A percentile compares a stretch with the other conserved stretches of the same genome.
These are phyloP conservation scores for Salix arbutifolia DNA, from an alignment of 345 rosid genomes.

Conservation along the genomic window DNA sequence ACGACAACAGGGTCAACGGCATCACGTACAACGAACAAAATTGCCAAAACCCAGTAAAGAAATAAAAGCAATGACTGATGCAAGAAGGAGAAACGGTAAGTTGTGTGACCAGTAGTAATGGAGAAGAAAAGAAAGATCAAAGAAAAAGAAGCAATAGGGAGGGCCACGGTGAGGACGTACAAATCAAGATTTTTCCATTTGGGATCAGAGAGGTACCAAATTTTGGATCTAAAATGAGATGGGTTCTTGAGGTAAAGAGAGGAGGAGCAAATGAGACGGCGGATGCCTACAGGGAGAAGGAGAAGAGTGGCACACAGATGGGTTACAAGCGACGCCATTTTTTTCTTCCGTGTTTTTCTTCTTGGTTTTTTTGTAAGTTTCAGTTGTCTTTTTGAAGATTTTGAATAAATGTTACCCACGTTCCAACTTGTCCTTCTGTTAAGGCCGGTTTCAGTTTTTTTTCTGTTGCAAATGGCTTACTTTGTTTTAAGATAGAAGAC, in stretches of 20 bases:
- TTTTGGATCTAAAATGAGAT: conserved; percentile 46
- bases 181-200: conserved; percentile 48
- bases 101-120: conserved; percentile 33
- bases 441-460: not conserved
- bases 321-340: conserved; percentile 46
- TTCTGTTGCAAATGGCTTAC: too few relatives aligned
- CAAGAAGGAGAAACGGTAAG: conserved; percentile 47
- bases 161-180: conserved; percentile 43
- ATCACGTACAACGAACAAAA: conserved; percentile 37
- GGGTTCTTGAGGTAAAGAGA: conserved; percentile 54
- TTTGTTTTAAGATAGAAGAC: too few relatives aligned
- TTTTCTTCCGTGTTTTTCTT: not conserved
- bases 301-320: conserved; percentile 42
- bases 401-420: not conserved
- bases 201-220: conserved; percentile 45
- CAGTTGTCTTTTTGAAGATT: too few relatives aligned
- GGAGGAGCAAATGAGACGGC: conserved; percentile 48
- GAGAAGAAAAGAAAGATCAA: conserved; percentile 43
- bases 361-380: too few relatives aligned
- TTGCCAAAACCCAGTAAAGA: conserved; percentile 41
- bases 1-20: conserved; percentile 21
- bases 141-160: conserved; percentile 52
- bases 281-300: conserved; percentile 45
- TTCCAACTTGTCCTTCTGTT: not conserved
- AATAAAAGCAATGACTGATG: conserved; percentile 37